phyloP scores from a whole-genome alignment of 106 monocot genomes.

The Hemerocallis citrina region DNA sequence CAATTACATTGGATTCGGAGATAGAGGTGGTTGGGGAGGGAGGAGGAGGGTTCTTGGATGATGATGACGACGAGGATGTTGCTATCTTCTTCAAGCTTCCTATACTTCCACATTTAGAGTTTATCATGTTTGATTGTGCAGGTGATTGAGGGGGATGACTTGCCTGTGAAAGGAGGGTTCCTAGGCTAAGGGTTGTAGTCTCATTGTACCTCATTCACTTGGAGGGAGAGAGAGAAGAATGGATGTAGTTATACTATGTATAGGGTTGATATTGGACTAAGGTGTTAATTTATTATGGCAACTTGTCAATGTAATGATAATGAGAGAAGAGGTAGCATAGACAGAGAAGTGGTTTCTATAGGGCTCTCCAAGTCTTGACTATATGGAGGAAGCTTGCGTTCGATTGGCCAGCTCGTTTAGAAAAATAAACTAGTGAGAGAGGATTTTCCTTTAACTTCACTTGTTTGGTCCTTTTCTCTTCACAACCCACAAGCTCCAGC shows the following conservation, averaged over 20 bases:
- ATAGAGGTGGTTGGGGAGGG: constrained; percentile 16
- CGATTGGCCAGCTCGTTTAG: background rate
- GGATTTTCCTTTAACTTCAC: constrained; percentile 1
- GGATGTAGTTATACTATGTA: background rate
- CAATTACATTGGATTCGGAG: constrained; percentile 31
- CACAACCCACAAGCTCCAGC: no score
- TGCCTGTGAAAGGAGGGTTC: background rate
- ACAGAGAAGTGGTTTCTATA: constrained; percentile 3
- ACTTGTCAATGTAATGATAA: background rate
- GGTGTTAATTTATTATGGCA: no score
- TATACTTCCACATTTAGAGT: constrained; percentile 4
- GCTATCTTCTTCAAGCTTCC: constrained; percentile 7
- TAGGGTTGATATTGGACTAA: no score
- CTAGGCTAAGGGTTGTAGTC: background rate
- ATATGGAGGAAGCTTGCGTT: background rate
- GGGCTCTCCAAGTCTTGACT: background rate
- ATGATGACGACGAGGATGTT: background rate
- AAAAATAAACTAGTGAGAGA: constrained; percentile 2
- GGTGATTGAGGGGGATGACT: background rate
- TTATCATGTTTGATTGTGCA: background rate
- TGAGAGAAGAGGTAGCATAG: background rate
- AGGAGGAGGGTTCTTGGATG: constrained; percentile 4
- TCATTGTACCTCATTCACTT: constrained; percentile 7
- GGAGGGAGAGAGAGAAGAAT: background rate
- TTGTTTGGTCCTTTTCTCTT: background rate